Evolutionary conservation across 2,329 filamentous ascomycete species (phyloP).

Genomic region (Pestalotiopsis sp.): DNA sequence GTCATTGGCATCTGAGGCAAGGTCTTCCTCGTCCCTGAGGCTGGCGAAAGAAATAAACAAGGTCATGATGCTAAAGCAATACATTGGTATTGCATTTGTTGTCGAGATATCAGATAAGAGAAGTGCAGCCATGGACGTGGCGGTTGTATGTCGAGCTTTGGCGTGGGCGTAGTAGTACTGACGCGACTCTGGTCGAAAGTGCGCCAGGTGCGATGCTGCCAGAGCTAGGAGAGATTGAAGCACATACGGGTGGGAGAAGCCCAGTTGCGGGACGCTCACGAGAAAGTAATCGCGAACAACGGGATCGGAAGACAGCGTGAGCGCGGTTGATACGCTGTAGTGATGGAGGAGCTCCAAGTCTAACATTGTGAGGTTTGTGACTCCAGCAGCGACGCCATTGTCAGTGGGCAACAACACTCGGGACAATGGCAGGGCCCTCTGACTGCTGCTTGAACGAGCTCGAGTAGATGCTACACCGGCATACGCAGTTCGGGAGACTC

Average conservation of each 20-base stretch:
- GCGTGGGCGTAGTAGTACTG: constrained; percentile 43
- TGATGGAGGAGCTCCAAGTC: constrained; percentile 58
- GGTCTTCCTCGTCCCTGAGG: constrained; percentile 34
- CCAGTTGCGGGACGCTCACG: constrained; percentile 48
- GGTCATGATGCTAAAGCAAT: constrained; percentile 41
- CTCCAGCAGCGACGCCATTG: no score
- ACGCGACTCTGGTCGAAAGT: constrained; percentile 37
- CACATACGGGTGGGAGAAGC: constrained; percentile 48
- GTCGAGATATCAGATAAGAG: constrained; percentile 33
- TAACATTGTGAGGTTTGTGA: constrained; percentile 18
- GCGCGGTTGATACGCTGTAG: constrained; percentile 50
- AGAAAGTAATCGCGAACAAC: constrained; percentile 48
- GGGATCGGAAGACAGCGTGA: constrained; percentile 46
- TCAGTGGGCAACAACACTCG: no score
- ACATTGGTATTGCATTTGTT: constrained; percentile 36
- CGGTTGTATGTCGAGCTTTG: constrained; percentile 36
- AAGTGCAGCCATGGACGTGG: constrained; percentile 32
- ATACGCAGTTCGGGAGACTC: neutral
- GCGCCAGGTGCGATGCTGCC: constrained; percentile 51
- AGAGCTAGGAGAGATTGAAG: constrained; percentile 52
- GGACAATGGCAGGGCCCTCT: no score
- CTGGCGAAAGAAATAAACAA: constrained; percentile 38
- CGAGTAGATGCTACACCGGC: no score
- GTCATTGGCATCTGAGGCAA: constrained; percentile 36
- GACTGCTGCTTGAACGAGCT: no score